Conservation (phyloP, 768 basidiomycete genomes). For the Pleurotus citrinopileatus region DNA sequence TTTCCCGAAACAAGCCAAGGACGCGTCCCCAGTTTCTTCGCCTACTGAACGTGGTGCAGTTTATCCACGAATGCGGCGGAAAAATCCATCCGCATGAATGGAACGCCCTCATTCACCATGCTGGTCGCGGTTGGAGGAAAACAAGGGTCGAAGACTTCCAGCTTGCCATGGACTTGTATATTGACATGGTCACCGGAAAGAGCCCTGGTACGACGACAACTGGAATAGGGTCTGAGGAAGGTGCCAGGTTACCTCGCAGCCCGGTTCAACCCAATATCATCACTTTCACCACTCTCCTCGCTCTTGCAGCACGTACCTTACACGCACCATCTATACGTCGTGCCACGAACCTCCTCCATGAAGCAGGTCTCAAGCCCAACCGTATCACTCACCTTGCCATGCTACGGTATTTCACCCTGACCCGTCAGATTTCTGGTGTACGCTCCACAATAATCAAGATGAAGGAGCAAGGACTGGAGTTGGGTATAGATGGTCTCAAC, state of each 20-base stretch:
- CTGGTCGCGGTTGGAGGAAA: conserved; percentile 64
- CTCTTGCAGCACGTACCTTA: conserved; percentile 56
- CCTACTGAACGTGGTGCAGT: conserved; percentile 64
- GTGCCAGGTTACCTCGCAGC: conserved; percentile 2
- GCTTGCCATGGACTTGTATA: conserved; percentile 55
- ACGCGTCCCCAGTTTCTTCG: conserved; percentile 61
- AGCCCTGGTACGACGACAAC: conserved; percentile 36
- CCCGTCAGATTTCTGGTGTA: conserved; percentile 47
- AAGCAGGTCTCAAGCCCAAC: conserved; percentile 55
- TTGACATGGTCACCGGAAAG: conserved; percentile 51
- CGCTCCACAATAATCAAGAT: conserved; percentile 55
- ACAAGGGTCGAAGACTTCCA: conserved; percentile 56
- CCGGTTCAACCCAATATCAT: conserved; percentile 54
- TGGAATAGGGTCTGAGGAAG: neutral
- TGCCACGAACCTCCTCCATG: conserved; percentile 49
- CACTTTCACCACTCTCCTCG: conserved; percentile 68
- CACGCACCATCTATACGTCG: conserved; percentile 41
- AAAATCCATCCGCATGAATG: conserved; percentile 63
- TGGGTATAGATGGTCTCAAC: conserved; percentile 69
- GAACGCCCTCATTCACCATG: conserved; percentile 70
- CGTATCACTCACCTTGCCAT: conserved; percentile 61
- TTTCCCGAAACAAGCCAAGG: conserved; percentile 52
- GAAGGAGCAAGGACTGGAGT: conserved; percentile 41
- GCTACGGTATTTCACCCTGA: conserved; percentile 51
- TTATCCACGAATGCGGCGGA: conserved; percentile 54